These are phyloP conservation scores for Xylariaceae sp. DNA, from an alignment of 2,329 filamentous ascomycete genomes.

Conservation along the genomic window DNA sequence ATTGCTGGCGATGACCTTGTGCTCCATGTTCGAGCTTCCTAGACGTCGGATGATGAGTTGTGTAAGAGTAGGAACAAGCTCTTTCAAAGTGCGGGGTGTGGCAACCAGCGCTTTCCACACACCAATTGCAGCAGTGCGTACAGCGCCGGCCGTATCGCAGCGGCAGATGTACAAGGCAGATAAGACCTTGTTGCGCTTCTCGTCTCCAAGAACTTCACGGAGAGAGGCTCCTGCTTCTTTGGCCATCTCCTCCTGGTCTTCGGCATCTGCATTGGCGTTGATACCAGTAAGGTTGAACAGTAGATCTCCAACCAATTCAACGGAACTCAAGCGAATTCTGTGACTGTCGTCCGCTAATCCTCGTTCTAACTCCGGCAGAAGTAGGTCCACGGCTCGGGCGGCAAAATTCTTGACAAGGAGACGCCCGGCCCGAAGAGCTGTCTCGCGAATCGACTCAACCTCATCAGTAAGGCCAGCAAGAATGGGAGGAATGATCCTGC, in stretches of 20 bases:
- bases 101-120: conserved; percentile 98
- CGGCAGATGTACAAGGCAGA: conserved; percentile 98
- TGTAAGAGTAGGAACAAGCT: conserved; percentile 89
- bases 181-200: conserved; percentile 93
- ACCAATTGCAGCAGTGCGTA: conserved; percentile 81
- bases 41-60: conserved; percentile 92
- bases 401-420: conserved; percentile 98
- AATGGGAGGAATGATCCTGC: conserved; percentile 92
- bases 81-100: conserved; percentile 86
- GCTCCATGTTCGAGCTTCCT: conserved; percentile 95
- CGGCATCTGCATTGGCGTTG: conserved; percentile 69
- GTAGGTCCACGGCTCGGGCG: conserved; percentile 85
- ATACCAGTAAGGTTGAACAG: conserved; percentile 98
- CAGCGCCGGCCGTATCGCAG: conserved; percentile 89
- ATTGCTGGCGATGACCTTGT: conserved; percentile 98
- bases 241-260: conserved; percentile 72
- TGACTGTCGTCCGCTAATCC: conserved; percentile 97
- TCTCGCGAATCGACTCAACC: conserved; percentile 92
- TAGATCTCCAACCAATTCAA: conserved; percentile 93
- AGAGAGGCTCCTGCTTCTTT: conserved; percentile 90
- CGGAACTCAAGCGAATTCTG: conserved; percentile 95
- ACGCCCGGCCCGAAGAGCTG: conserved; percentile 87
- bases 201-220: conserved; percentile 88
- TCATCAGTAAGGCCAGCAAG: conserved; percentile 92
- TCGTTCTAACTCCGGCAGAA: conserved; percentile 91